Conservation (phyloP, 805 yeast genomes). For the Metschnikowia cerradonensis region DNA sequence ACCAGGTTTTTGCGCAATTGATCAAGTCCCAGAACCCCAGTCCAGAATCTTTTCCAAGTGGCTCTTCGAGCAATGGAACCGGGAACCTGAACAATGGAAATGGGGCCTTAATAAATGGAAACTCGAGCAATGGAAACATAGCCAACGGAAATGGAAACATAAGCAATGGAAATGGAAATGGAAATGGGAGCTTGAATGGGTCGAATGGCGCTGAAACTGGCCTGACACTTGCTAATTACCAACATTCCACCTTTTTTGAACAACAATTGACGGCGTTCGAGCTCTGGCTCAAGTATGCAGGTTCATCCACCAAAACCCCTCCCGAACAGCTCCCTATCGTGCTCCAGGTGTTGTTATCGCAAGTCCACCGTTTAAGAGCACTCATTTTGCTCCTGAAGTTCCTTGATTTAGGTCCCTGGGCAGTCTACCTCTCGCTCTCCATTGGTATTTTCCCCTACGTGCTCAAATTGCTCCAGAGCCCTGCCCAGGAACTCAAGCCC, state of each 20-base stretch:
- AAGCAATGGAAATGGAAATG: too few relatives aligned
- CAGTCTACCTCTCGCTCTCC: conserved; percentile 85
- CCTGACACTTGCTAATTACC: conserved; percentile 49
- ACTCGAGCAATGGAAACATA: neutral
- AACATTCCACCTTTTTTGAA: conserved; percentile 91
- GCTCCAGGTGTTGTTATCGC: conserved; percentile 86
- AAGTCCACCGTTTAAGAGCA: conserved; percentile 90
- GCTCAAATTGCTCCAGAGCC: conserved; percentile 81
- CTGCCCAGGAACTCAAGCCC: conserved; percentile 92
- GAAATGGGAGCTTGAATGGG: neutral
- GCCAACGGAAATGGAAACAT: too few relatives aligned
- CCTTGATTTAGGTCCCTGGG: conserved; percentile 95
- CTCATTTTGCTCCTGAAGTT: conserved; percentile 78
- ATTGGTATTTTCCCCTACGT: conserved; percentile 97
- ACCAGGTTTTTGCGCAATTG: conserved; percentile 79
- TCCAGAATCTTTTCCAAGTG: neutral
- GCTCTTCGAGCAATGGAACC: too few relatives aligned
- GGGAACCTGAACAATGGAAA: too few relatives aligned
- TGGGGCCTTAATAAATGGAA: neutral
- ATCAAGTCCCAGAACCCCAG: conserved; percentile 37
- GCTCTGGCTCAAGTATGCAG: conserved; percentile 85
- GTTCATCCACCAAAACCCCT: conserved; percentile 75
- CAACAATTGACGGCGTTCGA: conserved; percentile 96
- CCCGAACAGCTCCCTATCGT: conserved; percentile 96
- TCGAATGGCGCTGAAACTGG: neutral